These are phyloP conservation scores for Leccinum sublutescens DNA, from an alignment of 768 basidiomycete species.

Conservation along the genomic window DNA sequence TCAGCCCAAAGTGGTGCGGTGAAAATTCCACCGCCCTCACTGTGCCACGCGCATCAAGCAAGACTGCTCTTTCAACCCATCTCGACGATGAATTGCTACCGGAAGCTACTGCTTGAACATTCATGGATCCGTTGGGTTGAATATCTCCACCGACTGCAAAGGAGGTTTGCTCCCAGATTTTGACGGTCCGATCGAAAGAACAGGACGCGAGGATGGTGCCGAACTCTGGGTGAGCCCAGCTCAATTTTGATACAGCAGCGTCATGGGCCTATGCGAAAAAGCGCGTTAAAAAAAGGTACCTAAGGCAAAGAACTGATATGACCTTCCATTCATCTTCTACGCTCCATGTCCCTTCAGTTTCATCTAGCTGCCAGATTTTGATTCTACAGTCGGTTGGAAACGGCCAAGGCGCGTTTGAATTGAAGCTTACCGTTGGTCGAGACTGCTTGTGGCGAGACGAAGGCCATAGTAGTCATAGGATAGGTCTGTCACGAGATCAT, in stretches of 20 bases:
- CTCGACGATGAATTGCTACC: constrained; percentile 38
- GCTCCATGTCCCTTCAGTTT: constrained; percentile 68
- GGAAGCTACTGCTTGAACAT: constrained; percentile 10
- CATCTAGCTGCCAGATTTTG: constrained; percentile 82
- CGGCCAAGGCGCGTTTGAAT: constrained; percentile 2
- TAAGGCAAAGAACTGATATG: constrained; percentile 2
- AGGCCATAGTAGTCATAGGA: constrained; percentile 91
- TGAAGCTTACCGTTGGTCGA: constrained; percentile 69
- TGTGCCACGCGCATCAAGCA: constrained; percentile 84
- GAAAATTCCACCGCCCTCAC: constrained; percentile 86
- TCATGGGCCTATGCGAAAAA: constrained; percentile 81
- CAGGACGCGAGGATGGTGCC: constrained; percentile 84
- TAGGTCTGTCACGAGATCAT: constrained; percentile 80
- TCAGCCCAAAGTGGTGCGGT: constrained; percentile 84
- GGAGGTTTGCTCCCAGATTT: constrained; percentile 80
- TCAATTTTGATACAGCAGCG: constrained; percentile 77
- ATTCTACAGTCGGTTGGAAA: constrained; percentile 44
- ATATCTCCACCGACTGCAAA: constrained; percentile 29
- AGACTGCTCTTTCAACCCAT: constrained; percentile 73
- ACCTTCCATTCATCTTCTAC: constrained; percentile 93
- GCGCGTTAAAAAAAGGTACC: background rate
- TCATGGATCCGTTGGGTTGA: constrained; percentile 24
- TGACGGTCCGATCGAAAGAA: constrained; percentile 88
- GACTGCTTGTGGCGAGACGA: constrained; percentile 73
- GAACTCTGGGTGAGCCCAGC: constrained; percentile 93